A percentile compares a stretch with the other conserved stretches of the same genome.
Evolutionary conservation across 2,329 filamentous ascomycete species (phyloP).

Genomic region (Colletotrichum chrysophilum): DNA sequence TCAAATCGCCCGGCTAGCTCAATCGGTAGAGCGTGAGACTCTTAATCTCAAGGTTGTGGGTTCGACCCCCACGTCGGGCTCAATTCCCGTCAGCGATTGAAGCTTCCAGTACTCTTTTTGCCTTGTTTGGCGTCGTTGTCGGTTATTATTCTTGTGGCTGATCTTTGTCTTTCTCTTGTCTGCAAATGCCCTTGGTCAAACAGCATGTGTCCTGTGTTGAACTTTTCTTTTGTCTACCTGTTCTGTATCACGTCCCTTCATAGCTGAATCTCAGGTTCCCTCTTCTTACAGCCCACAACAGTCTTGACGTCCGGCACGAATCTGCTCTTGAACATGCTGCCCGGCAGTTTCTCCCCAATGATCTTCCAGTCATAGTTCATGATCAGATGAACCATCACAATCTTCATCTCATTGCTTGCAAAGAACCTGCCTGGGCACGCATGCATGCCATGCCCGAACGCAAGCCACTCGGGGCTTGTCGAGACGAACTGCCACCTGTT

Average conservation of each 20-base stretch:
- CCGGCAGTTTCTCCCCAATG: neutral
- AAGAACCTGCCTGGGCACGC: slow-evolving; percentile 51
- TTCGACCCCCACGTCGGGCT: slow-evolving; percentile 43
- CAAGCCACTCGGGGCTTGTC: slow-evolving; percentile 37
- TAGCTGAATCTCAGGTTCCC: neutral
- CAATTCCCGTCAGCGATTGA: slow-evolving; percentile 21
- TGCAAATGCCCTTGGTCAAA: neutral
- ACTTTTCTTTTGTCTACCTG: neutral
- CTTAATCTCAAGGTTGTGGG: slow-evolving; percentile 66
- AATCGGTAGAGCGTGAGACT: slow-evolving; percentile 79
- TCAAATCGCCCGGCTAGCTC: slow-evolving; percentile 61
- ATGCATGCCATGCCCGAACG: slow-evolving; percentile 42
- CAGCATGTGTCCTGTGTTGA: neutral
- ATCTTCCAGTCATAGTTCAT: slow-evolving; percentile 41
- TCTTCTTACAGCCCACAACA: neutral
- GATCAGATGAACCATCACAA: slow-evolving; percentile 43
- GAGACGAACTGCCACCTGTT: slow-evolving; percentile 44
- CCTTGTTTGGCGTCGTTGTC: neutral
- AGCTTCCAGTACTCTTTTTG: neutral
- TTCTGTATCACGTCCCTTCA: neutral
- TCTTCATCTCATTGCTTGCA: slow-evolving; percentile 49
- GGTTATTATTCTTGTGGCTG: too few species aligned
- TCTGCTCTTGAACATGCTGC: neutral
- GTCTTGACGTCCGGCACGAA: slow-evolving; percentile 2
- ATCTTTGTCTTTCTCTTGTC: neutral